These are phyloP conservation scores for Ruellia speciosa DNA, from an alignment of 305 asterid species.

Conservation along the genomic window DNA sequence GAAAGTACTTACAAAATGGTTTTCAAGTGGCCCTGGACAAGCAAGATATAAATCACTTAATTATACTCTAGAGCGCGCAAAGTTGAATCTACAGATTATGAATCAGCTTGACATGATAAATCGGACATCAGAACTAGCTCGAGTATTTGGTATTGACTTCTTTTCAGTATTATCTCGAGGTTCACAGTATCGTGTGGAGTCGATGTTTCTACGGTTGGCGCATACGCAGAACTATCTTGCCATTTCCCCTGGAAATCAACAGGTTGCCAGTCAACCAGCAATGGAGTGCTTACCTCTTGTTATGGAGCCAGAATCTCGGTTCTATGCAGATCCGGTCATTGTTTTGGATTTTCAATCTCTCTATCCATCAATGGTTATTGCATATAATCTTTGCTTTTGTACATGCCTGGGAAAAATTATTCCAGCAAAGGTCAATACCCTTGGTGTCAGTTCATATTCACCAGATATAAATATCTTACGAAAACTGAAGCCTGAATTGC, in stretches of 20 bases:
- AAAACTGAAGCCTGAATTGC: conserved; percentile 48
- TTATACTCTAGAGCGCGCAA: conserved; percentile 63
- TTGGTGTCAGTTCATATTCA: conserved; percentile 81
- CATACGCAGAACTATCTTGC: conserved; percentile 93
- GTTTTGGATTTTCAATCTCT: conserved; percentile 97
- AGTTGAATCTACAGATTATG: conserved; percentile 72
- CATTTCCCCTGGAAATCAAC: conserved; percentile 88
- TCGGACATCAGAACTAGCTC: conserved; percentile 98
- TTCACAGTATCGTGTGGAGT: conserved; percentile 96
- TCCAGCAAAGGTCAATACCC: conserved; percentile 42
- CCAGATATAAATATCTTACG: conserved; percentile 44
- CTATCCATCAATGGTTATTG: conserved; percentile 96
- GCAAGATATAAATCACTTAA: conserved; percentile 75
- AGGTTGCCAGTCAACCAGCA: conserved; percentile 95
- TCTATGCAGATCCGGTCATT: conserved; percentile 86
- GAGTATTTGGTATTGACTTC: conserved; percentile 93
- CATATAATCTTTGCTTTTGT: conserved; percentile 85
- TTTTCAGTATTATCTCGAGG: conserved; percentile 95
- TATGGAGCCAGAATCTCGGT: conserved; percentile 96
- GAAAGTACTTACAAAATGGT: conserved; percentile 75
- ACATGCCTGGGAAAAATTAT: conserved; percentile 85
- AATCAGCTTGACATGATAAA: conserved; percentile 89
- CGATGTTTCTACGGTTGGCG: conserved; percentile 87
- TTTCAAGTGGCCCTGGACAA: conserved; percentile 77
- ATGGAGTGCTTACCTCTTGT: conserved; percentile 98